Base-by-base conservation (phyloP, 2,329 filamentous ascomycete species). In the Xylaria sp. region DNA sequence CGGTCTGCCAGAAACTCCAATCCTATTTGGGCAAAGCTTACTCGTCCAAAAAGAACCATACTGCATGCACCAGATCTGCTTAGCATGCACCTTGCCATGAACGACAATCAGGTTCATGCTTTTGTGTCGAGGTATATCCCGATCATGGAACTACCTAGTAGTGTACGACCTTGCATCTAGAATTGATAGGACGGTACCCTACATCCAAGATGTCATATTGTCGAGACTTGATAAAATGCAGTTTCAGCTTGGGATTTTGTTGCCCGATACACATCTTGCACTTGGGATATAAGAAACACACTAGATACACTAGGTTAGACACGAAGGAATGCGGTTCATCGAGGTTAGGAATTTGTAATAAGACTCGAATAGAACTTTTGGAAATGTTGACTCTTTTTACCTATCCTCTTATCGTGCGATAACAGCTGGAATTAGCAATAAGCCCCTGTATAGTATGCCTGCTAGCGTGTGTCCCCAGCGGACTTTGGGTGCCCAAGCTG, bases 131-230 rank as follows among this genome's bases (percentile, higher is more conserved):
- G 59, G 25, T 52, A 32, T 20, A n/a, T 52, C 45, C 59, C 34
- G 18, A 43, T 20, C 41, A 34, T 20, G 15, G 34, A 36, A 36
- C 34, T 25, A 34, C 60, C 46, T 62, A n/a, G 48, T 48, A 55
- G 25, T 55, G n/a, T n/a, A n/a, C n/a, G n/a, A n/a, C n/a, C n/a
- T n/a, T n/a, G n/a, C n/a, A n/a, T n/a, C n/a, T 36, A 15, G 25
- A 34, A 62, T 62, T 48, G 39, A 55, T 28, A 28, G 23, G 32
- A 55, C 46, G 48, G 60, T 55, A 45, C 60, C 59, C 45, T 62
- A 36, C 59, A 61, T 61, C 46, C 59, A 34, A 53, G 20, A 48
- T 23, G 45, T 9, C 45, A 32, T 32, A 4, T 32, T 32, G 30
- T 32, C 4, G 8, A 32, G 30, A 32, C 30, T 32, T 32, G 30